These are phyloP conservation scores for Dactylellina haptotyla DNA, from an alignment of 2,329 filamentous ascomycete genomes.

Conservation along the genomic window DNA sequence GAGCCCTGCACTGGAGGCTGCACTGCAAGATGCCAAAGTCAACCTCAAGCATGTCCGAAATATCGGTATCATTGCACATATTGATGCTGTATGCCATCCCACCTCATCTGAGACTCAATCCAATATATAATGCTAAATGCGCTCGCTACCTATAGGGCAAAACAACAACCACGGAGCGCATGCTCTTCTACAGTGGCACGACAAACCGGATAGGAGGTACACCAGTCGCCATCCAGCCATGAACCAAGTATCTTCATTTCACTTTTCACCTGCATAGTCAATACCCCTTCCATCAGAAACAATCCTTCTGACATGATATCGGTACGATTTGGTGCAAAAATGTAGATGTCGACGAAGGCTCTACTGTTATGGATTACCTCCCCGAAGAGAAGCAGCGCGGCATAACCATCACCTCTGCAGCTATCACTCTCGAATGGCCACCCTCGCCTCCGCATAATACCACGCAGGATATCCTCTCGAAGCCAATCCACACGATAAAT, in stretches of 20 bases:
- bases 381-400: conserved; percentile 97
- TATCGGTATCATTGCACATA: conserved; percentile 98
- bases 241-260: conserved; percentile 37
- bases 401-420: conserved; percentile 98
- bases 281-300: not conserved
- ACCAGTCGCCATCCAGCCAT: conserved; percentile 27
- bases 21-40: conserved; percentile 41
- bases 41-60: conserved; percentile 73
- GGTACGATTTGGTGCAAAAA: not conserved
- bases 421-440: conserved; percentile 96
- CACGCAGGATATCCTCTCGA: conserved; percentile 71
- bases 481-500: conserved; percentile 82
- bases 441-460: conserved; percentile 79
- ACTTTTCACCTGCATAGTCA: too few relatives aligned
- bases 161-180: conserved; percentile 94
- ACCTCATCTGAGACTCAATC: conserved; percentile 63
- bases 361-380: conserved; percentile 99
- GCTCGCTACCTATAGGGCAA: conserved; percentile 77
- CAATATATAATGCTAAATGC: not conserved
- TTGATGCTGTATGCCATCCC: conserved; percentile 75
- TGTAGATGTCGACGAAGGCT: conserved; percentile 84
- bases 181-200: conserved; percentile 96
- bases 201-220: conserved; percentile 65
- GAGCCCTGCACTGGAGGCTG: conserved; percentile 21
- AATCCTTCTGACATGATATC: not conserved